Conservation (phyloP, 1,284 basidiomycete species). For the Fomitopsis betulina region DNA sequence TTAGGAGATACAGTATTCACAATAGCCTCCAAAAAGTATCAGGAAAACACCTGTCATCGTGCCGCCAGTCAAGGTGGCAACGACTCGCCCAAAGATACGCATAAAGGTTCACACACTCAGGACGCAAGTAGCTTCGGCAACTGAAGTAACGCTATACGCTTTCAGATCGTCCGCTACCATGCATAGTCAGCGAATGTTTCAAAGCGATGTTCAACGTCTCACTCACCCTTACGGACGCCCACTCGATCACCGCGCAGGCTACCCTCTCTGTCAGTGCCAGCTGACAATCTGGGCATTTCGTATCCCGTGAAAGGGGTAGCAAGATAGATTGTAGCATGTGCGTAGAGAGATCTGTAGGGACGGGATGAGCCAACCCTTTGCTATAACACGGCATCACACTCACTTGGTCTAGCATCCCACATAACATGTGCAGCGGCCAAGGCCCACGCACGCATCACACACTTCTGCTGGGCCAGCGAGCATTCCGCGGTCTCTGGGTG, state of each 20-base stretch:
- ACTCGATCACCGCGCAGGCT: background rate
- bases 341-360: background rate
- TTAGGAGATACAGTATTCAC: too few relatives aligned
- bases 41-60: too few relatives aligned
- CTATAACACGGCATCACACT: background rate
- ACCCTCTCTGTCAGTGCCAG: background rate
- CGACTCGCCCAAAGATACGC: too few relatives aligned
- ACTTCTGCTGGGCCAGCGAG: conserved; percentile 21
- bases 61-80: too few relatives aligned
- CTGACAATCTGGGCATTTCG: background rate
- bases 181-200: background rate
- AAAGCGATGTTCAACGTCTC: background rate
- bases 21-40: too few relatives aligned
- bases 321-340: background rate
- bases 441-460: conserved; percentile 27
- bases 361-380: too few relatives aligned
- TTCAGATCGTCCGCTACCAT: background rate
- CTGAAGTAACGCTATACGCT: too few relatives aligned
- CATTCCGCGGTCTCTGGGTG: conserved; percentile 26
- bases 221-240: background rate
- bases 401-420: conserved; percentile 29
- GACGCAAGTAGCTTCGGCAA: too few relatives aligned
- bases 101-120: too few relatives aligned
- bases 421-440: conserved; percentile 26
- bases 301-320: background rate